Conservation (phyloP, 768 basidiomycete species). For the Lactarius quietus region DNA sequence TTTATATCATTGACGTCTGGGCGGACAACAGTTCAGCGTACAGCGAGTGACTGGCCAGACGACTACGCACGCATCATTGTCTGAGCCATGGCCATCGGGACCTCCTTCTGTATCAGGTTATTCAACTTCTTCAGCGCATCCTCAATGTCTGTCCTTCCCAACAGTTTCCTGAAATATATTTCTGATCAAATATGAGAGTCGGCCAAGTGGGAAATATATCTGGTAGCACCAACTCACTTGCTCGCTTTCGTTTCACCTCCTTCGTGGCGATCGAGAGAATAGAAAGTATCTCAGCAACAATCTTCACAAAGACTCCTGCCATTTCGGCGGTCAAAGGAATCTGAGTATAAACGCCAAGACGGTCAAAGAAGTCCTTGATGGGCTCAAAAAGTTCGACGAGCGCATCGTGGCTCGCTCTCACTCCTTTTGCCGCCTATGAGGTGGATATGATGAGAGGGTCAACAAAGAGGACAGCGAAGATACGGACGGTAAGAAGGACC, state of each 20-base stretch:
- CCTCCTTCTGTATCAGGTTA: neutral
- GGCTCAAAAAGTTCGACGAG: neutral
- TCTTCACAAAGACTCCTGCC: neutral
- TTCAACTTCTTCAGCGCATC: neutral
- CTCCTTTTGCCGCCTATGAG: neutral
- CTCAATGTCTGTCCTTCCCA: neutral
- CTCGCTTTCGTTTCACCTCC: neutral
- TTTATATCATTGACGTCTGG: neutral
- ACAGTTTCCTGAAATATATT: neutral
- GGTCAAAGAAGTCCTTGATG: neutral
- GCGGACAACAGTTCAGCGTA: neutral
- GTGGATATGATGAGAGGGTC: too few species aligned
- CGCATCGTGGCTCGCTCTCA: neutral
- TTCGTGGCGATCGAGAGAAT: neutral
- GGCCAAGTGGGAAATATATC: neutral
- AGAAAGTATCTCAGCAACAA: neutral
- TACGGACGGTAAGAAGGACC: neutral
- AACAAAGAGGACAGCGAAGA: too few species aligned
- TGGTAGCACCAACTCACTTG: neutral
- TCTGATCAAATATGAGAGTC: neutral
- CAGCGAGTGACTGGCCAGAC: too few species aligned
- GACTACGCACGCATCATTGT: neutral
- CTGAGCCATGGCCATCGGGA: neutral
- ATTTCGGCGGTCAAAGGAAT: neutral
- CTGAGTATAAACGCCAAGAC: neutral